phyloP scores from a whole-genome alignment of 1,284 basidiomycete species.

The Rhodotorula glutinis region DNA sequence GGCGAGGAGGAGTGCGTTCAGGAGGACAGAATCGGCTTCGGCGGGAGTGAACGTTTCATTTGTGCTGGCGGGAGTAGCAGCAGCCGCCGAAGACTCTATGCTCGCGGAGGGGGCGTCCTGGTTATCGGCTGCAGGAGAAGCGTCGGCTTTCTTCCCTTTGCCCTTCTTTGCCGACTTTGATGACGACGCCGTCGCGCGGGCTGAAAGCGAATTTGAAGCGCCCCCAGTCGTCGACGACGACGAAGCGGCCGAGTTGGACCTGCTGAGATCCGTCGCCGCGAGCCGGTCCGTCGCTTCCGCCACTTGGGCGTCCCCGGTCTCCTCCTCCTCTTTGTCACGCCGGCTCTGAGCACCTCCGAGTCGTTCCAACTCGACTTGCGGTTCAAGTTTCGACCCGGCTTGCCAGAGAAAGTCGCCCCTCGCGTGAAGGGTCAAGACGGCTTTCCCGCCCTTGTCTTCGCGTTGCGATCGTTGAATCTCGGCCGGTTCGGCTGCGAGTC shows the following conservation, averaged over 20 bases:
- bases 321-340: neutral
- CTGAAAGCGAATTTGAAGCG: neutral
- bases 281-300: neutral
- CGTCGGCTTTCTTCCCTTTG: neutral
- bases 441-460: conserved; percentile 64
- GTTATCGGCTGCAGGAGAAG: too few species aligned
- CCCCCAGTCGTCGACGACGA: neutral
- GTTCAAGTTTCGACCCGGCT: conserved; percentile 33
- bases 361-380: conserved; percentile 13
- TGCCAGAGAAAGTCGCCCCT: conserved; percentile 27
- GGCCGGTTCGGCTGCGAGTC: conserved; percentile 60
- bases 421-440: conserved; percentile 57
- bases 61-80: neutral
- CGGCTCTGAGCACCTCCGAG: too few species aligned
- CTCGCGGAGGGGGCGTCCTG: too few species aligned
- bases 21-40: conserved; percentile 61
- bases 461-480: conserved; percentile 46
- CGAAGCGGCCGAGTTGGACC: neutral
- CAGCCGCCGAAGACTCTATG: too few species aligned
- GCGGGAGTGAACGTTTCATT: conserved; percentile 6
- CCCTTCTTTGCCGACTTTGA: neutral
- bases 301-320: neutral
- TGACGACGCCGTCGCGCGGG: neutral
- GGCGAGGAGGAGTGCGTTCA: conserved; percentile 64
- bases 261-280: neutral